Conservation (phyloP, 495 filamentous ascomycete species). For the Annulohypoxylon moriforme region DNA sequence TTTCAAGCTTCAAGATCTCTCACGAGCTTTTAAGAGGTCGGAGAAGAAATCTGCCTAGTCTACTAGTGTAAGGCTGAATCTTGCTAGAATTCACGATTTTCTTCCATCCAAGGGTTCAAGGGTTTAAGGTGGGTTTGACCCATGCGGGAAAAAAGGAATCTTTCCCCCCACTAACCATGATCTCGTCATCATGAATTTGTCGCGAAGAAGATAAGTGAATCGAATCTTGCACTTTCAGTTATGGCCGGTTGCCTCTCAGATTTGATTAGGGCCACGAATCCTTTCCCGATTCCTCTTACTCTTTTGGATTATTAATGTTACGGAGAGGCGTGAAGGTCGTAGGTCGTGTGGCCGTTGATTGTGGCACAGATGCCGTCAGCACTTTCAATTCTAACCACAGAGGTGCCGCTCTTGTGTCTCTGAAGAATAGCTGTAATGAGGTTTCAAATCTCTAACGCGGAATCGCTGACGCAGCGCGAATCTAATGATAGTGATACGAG, state of each 20-base stretch:
- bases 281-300: conserved; percentile 14
- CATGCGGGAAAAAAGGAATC: conserved; percentile 19
- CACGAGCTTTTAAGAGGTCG: conserved; percentile 5
- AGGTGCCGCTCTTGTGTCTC: conserved; percentile 3
- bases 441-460: conserved; percentile 3
- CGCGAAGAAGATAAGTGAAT: conserved; percentile 8
- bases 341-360: conserved; percentile 7
- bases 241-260: conserved; percentile 30
- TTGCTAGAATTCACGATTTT: conserved; percentile 8
- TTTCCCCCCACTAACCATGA: conserved; percentile 11
- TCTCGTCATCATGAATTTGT: conserved; percentile 8
- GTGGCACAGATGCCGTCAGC: conserved; percentile 36
- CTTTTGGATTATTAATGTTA: conserved; percentile 19
- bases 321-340: conserved; percentile 22
- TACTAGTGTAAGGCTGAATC: conserved; percentile 43
- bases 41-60: conserved; percentile 39
- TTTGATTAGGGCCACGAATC: conserved; percentile 21
- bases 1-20: conserved; percentile 5
- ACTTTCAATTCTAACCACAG: conserved; percentile 27
- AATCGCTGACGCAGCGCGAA: conserved; percentile 30
- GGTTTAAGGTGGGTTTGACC: conserved; percentile 15
- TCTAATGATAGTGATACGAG: conserved; percentile 20
- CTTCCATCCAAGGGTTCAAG: neutral
- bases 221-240: conserved; percentile 16
- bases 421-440: neutral